phyloP scores from a whole-genome alignment of 345 rosid species.

The Salix koriyanagi region DNA sequence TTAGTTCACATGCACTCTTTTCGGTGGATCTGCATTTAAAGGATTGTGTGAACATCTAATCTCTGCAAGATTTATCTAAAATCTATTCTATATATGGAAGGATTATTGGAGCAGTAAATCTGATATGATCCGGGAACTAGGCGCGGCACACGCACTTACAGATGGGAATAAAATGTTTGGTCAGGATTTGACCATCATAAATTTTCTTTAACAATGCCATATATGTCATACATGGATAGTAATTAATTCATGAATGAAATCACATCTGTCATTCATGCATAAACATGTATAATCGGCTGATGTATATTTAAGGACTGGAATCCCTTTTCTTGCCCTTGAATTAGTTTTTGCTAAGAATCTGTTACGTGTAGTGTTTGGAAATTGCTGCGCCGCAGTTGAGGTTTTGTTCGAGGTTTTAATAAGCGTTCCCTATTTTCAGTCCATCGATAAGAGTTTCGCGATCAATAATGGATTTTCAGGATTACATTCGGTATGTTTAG shows the following conservation, averaged over 20 bases:
- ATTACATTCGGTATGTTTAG: not conserved
- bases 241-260: not conserved
- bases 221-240: not conserved
- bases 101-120: not conserved
- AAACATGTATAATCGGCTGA: not conserved
- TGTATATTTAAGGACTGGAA: not conserved
- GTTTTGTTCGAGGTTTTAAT: not conserved
- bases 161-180: not conserved
- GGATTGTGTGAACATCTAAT: not conserved
- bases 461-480: not conserved
- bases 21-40: not conserved
- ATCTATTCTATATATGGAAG: not conserved
- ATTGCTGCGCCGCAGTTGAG: not conserved
- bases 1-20: not conserved
- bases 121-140: not conserved
- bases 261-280: not conserved
- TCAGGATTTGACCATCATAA: not conserved
- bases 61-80: not conserved
- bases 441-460: not conserved
- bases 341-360: not conserved
- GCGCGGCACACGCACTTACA: not conserved
- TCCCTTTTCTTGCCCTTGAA: not conserved
- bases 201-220: not conserved
- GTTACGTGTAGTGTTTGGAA: not conserved
- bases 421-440: not conserved